Base-by-base conservation (phyloP, 768 basidiomycete species). In the Auricularia auricula-judae region DNA sequence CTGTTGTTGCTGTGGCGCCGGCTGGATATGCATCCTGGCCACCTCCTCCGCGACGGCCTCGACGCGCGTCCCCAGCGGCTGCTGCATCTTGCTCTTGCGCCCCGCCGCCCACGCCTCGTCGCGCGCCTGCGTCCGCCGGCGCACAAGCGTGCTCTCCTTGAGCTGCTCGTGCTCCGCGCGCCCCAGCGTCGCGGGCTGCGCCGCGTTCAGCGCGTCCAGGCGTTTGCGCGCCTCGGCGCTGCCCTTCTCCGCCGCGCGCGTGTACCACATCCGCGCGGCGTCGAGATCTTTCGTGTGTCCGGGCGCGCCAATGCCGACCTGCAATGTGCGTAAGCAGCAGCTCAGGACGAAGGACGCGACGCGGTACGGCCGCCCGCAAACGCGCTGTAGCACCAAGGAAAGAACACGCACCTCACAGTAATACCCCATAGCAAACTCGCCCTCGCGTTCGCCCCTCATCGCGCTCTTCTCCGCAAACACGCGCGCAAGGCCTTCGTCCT, bases 401-500 rank as follows among this genome's bases (percentile, higher is more conserved):
- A 29, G 29, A 29, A 29, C 29, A 36, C 56, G 0, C 29, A 35
- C 56, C 74, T 98, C 95, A 43, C 81, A 81, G 72, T 96, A 98
- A 72, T 98, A 98, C 1, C 95, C 96, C 84, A 98, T 87, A 0
- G 94, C 96, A 72, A 98, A 98, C 73, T 94, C 90, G 0, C 96
- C 64, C 82, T 86, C 0, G 88, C 69, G 86, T 89, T 59, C 77
- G 72, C 0, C 88, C 87, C 0, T 90, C 88, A 72, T 72, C 1
- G 76, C 78, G 2, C 77, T 76, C 75, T 96, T 95, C 67, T 91
- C 87, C 0, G 96, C 96, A 75, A 96, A 98, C 0, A 87, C 89
- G 67, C 84, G 84, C 2, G 96, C 94, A 3, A 98, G 80, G 1
- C 72, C 76, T 72, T 97, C 93, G 72, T 95, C 91, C 74, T 93